Evolutionary conservation across 257 asterid genomes (phyloP).

Genomic region (Cordia subcordata): DNA sequence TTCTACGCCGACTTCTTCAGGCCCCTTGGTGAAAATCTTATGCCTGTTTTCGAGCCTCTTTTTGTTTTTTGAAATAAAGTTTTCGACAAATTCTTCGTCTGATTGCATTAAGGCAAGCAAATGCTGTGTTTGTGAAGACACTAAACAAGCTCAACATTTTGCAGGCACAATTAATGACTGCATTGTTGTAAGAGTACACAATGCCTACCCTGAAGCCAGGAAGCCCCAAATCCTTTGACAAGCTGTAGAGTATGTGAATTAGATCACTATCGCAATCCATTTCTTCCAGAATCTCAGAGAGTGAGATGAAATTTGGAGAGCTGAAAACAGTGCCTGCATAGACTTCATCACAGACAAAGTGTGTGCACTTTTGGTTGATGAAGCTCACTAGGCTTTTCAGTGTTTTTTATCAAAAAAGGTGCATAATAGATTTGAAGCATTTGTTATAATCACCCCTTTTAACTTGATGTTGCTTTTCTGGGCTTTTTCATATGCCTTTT

Average conservation of each 20-base stretch:
- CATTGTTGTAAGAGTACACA: conserved; percentile 67
- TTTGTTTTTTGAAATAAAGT: conserved; percentile 25
- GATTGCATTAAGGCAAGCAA: conserved; percentile 52
- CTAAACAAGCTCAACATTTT: conserved; percentile 81
- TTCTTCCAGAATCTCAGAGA: conserved; percentile 53
- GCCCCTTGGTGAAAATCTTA: conserved; percentile 27
- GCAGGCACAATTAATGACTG: conserved; percentile 34
- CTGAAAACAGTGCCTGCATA: conserved; percentile 55
- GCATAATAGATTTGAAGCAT: conserved; percentile 82
- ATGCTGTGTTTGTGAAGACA: conserved; percentile 73
- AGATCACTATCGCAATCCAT: conserved; percentile 32
- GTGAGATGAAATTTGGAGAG: conserved; percentile 31
- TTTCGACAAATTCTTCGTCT: conserved; percentile 47
- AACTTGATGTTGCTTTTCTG: conserved; percentile 39
- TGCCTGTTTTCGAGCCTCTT: conserved; percentile 40
- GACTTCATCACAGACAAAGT: conserved; percentile 81
- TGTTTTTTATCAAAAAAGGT: conserved; percentile 45
- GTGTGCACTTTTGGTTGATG: conserved; percentile 47
- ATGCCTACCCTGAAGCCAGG: conserved; percentile 84
- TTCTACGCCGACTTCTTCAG: conserved; percentile 37
- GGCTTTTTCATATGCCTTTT: conserved; percentile 55
- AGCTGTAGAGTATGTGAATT: conserved; percentile 56
- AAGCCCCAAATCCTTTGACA: conserved; percentile 81
- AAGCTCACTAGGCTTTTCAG: conserved; percentile 34
- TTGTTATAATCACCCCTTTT: conserved; percentile 60